Evolutionary conservation across 1,284 basidiomycete species (phyloP).

Genomic region (Moniliella sp.): DNA sequence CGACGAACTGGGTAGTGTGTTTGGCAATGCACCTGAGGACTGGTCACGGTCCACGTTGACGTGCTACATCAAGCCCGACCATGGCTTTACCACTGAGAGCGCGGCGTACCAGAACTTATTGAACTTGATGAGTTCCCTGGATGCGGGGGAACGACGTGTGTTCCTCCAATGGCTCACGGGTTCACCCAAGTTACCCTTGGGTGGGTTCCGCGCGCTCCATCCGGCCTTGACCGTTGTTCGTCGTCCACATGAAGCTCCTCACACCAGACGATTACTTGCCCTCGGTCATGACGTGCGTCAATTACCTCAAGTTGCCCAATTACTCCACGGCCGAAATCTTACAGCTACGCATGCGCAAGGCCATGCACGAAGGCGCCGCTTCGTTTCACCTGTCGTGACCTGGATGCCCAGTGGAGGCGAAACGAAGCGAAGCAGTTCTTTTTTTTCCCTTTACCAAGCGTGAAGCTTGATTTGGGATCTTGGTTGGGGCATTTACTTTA

Average conservation of each 20-base stretch:
- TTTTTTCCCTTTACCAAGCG: too few species aligned
- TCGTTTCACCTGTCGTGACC: conserved; percentile 30
- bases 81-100: conserved; percentile 88
- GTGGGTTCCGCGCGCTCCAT: conserved; percentile 81
- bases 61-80: conserved; percentile 81
- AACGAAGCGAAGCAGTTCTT: too few species aligned
- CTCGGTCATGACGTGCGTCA: conserved; percentile 95
- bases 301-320: conserved; percentile 37
- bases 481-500: too few species aligned
- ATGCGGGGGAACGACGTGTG: conserved; percentile 51
- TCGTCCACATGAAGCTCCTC: conserved; percentile 64
- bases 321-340: conserved; percentile 23
- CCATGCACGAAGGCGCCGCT: conserved; percentile 27
- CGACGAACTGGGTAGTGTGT: conserved; percentile 76
- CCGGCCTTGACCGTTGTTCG: conserved; percentile 87
- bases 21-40: conserved; percentile 70
- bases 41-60: conserved; percentile 47
- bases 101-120: conserved; percentile 66
- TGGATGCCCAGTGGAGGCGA: too few species aligned
- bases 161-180: conserved; percentile 95
- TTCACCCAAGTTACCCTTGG: conserved; percentile 48
- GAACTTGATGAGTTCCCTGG: conserved; percentile 64
- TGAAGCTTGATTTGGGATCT: too few species aligned
- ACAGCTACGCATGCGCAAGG: conserved; percentile 16
- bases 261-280: conserved; percentile 87